Conservation (phyloP, 2,329 filamentous ascomycete genomes). For the Thermothelomyces thermophilus region DNA sequence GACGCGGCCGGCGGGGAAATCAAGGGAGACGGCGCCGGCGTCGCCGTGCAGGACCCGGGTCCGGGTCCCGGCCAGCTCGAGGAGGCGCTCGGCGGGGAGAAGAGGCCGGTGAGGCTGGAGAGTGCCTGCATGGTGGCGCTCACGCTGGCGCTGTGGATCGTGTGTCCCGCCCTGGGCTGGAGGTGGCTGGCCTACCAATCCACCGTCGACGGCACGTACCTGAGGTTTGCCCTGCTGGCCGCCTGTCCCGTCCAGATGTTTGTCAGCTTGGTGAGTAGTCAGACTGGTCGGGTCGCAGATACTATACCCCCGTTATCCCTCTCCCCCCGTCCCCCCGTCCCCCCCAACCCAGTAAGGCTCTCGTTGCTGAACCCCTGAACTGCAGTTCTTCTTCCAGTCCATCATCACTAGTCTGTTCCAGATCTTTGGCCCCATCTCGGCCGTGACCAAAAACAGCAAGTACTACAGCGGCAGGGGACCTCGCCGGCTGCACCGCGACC, state of each 20-base stretch:
- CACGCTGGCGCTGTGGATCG: constrained; percentile 46
- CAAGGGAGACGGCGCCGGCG: constrained; percentile 51
- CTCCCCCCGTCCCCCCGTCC: no score
- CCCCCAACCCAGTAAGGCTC: no score
- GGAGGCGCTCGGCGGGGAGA: constrained; percentile 59
- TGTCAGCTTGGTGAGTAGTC: constrained; percentile 43
- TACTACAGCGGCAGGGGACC: constrained; percentile 62
- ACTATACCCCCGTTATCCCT: no score
- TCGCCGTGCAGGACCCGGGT: constrained; percentile 39
- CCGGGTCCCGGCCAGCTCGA: constrained; percentile 43
- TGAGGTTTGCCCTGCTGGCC: constrained; percentile 47
- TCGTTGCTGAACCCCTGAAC: no score
- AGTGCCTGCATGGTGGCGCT: constrained; percentile 47
- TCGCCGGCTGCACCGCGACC: constrained; percentile 55
- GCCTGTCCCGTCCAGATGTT: constrained; percentile 51
- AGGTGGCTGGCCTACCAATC: constrained; percentile 48
- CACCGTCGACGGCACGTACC: constrained; percentile 45
- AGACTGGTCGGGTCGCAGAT: constrained; percentile 8
- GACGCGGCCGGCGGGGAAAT: constrained; percentile 35
- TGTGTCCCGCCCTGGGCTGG: constrained; percentile 51
- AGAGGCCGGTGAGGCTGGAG: constrained; percentile 46
- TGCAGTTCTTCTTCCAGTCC: constrained; percentile 75
- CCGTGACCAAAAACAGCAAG: constrained; percentile 70
- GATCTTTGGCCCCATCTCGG: constrained; percentile 64
- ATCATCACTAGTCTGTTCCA: constrained; percentile 70